Evolutionary conservation across 805 yeast genomes (phyloP).

Genomic region (Jamesozyma hellenica): DNA sequence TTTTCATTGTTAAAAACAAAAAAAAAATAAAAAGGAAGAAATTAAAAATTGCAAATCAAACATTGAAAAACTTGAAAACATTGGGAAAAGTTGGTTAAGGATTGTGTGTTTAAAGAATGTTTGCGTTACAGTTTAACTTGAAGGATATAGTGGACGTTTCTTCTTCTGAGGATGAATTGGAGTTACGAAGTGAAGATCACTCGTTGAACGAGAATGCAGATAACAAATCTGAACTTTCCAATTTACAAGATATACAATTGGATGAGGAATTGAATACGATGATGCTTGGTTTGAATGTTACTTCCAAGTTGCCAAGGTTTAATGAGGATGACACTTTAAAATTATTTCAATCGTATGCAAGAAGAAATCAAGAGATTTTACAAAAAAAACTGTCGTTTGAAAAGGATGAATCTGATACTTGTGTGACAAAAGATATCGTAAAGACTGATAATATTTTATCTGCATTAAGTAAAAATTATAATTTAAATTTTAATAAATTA

Average conservation of each 20-base stretch:
- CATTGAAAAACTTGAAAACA: too few species aligned
- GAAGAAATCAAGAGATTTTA: background rate
- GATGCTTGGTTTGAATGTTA: slow-evolving; percentile 10
- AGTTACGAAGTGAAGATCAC: background rate
- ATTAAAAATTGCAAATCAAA: background rate
- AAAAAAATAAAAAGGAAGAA: background rate
- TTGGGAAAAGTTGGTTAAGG: too few species aligned
- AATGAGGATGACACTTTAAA: background rate
- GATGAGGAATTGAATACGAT: slow-evolving; percentile 11
- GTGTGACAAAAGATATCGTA: background rate
- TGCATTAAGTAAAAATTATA: slow-evolving; percentile 8
- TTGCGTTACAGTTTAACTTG: slow-evolving; percentile 1
- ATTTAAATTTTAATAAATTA: slow-evolving; percentile 5
- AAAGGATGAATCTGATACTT: background rate
- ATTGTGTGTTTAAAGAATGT: too few species aligned
- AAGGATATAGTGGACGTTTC: slow-evolving; percentile 1
- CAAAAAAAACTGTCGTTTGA: too few species aligned
- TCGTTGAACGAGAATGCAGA: too few species aligned
- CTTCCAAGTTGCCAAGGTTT: slow-evolving; percentile 9
- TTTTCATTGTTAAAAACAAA: background rate
- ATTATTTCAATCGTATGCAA: background rate
- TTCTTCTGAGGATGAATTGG: background rate
- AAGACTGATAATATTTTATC: background rate
- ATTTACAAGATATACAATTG: too few species aligned
- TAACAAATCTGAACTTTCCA: too few species aligned